Evolutionary conservation across 1,139 yeast species (phyloP).

Genomic region (Groenewaldozyma auringiensis): DNA sequence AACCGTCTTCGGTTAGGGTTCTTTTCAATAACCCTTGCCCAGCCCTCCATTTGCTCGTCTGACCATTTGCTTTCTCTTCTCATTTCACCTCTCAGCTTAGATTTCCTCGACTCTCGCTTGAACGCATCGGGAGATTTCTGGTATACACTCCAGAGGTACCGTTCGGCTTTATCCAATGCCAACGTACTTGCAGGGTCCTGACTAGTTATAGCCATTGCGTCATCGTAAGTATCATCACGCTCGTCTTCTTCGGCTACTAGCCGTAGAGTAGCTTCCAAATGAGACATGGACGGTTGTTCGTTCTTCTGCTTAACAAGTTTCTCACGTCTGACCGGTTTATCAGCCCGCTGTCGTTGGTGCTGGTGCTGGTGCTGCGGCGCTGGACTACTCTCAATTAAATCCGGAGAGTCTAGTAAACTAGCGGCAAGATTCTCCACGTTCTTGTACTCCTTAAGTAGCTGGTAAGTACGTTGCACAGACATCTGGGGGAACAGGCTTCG

Average conservation of each 20-base stretch:
- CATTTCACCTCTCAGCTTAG: conserved; percentile 45
- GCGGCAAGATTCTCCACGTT: conserved; percentile 56
- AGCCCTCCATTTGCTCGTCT: conserved; percentile 88
- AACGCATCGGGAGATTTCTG: conserved; percentile 48
- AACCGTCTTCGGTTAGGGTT: conserved; percentile 44
- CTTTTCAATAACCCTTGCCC: conserved; percentile 70
- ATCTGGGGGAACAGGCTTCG: conserved; percentile 25
- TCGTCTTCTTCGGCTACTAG: conserved; percentile 66
- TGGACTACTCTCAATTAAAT: conserved; percentile 19
- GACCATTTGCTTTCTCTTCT: conserved; percentile 57
- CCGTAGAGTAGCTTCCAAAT: conserved; percentile 52
- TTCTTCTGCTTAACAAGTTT: conserved; percentile 15
- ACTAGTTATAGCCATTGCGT: conserved; percentile 33
- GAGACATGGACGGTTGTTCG: conserved; percentile 15
- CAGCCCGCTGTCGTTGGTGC: conserved; percentile 32
- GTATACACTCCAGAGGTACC: conserved; percentile 49
- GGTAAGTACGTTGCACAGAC: conserved; percentile 7
- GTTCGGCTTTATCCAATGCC: conserved; percentile 38
- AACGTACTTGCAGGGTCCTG: conserved; percentile 20
- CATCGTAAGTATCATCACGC: conserved; percentile 72
- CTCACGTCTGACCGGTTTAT: conserved; percentile 21
- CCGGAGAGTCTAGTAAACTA: conserved; percentile 55
- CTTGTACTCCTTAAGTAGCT: conserved; percentile 37
- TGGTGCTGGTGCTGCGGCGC: conserved; percentile 18
- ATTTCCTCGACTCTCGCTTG: conserved; percentile 44